Base-by-base conservation (phyloP, 164 flowering plant genomes). In the Malania oleifera region DNA sequence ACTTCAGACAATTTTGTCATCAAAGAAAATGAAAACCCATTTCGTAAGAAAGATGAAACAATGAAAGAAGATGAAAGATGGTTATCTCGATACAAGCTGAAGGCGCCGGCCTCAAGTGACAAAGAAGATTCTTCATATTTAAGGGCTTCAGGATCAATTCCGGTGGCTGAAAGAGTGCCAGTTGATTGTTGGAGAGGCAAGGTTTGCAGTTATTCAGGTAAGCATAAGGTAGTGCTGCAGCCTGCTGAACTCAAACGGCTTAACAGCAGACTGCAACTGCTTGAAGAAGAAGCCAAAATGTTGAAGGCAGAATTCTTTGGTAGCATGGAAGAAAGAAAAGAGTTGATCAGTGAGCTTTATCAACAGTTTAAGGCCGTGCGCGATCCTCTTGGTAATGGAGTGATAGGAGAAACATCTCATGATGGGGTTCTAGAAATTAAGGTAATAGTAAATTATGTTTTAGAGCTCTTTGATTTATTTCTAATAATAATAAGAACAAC, bases 211-310 rank as follows among this genome's bases (percentile, higher is more conserved):
- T 25, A 35, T 34, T 59, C 50, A 19, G 2, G 19, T 2, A 59
- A 59, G 23, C 41, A 66, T 1, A 69, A 69, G 50, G 40, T 28
- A 24, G 62, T 25, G 40, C 41, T 58, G 35, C 56, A 28, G 28
- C 28, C 20, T 9, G 2, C 55, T 27, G 54, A 59, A 43, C 38
- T 73, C 5, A 31, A 71, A 47, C 45, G 29, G 64, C 64, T 80
- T 9, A 57, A 54, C 20, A 27, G 35, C 56, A 54, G 75, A 63
- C 52, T 78, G 67, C 57, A 54, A 54, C 27, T 44, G 56, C 82
- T 76, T 58, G 79, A 76, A 70, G 77, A 76, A 56, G 85, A 80
- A 53, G 57, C 22, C 44, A 51, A 61, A 53, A 6, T 15, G 0
- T 49, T 68, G 57, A 78, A 65, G 47, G 45, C 62, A 60, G 68